Conservation (phyloP, 805 yeast species). For the Cyberlindnera mrakii region DNA sequence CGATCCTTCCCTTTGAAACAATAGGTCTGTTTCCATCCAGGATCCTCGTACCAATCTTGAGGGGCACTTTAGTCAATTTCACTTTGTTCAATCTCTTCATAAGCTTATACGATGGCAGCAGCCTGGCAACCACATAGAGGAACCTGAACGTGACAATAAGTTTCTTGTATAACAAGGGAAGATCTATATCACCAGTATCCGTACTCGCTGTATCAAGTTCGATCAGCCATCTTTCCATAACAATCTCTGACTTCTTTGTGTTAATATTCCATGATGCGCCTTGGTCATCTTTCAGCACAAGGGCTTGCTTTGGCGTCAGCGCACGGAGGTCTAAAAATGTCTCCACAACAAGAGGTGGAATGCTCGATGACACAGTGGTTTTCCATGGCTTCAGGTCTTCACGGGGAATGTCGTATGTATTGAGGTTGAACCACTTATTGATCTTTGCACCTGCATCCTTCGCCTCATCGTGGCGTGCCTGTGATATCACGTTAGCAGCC, state of each 20-base stretch:
- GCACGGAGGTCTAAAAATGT: constrained; percentile 65
- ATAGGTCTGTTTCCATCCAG: constrained; percentile 77
- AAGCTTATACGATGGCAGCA: constrained; percentile 69
- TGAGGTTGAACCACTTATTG: constrained; percentile 62
- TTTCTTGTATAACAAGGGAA: constrained; percentile 67
- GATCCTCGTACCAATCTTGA: constrained; percentile 52
- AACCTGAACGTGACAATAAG: constrained; percentile 70
- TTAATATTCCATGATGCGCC: constrained; percentile 54
- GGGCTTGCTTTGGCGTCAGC: constrained; percentile 48
- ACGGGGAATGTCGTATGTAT: constrained; percentile 32
- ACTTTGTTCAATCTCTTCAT: constrained; percentile 36
- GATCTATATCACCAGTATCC: constrained; percentile 38
- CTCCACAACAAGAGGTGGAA: constrained; percentile 85
- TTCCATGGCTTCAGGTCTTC: constrained; percentile 68
- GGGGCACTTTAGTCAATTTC: constrained; percentile 31
- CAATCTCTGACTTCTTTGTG: constrained; percentile 72
- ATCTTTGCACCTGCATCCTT: constrained; percentile 22
- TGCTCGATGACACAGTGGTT: constrained; percentile 45
- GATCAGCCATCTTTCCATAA: constrained; percentile 87
- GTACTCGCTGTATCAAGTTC: constrained; percentile 57
- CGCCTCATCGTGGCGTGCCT: constrained; percentile 29
- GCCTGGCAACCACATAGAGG: constrained; percentile 55
- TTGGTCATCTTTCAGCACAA: constrained; percentile 51
- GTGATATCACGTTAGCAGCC: constrained; percentile 51
- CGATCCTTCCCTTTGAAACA: constrained; percentile 76